A percentile compares a stretch with the other conserved stretches of the same genome.
Evolutionary conservation across 2,329 filamentous ascomycete genomes (phyloP).

Genomic region (Fonsecaea nubica): DNA sequence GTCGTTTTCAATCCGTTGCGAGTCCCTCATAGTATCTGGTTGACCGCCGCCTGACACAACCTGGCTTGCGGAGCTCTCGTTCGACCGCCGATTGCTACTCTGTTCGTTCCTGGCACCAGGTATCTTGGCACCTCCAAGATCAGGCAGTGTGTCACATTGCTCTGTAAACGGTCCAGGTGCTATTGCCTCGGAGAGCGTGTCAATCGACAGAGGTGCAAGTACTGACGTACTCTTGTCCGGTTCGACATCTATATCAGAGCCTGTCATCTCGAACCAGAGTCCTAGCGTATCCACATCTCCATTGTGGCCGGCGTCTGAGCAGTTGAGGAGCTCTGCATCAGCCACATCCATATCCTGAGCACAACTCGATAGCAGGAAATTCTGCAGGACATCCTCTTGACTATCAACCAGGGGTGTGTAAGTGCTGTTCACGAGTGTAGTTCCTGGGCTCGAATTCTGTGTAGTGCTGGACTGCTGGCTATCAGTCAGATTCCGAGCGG

Average conservation of each 20-base stretch:
- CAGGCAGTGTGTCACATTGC: background rate
- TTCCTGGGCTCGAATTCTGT: background rate
- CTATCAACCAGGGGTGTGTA: conserved; percentile 1
- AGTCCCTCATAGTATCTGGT: conserved; percentile 8
- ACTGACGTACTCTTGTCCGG: conserved; percentile 1
- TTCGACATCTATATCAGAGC: conserved; percentile 3
- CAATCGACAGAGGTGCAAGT: conserved; percentile 10
- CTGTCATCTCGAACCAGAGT: conserved; percentile 6
- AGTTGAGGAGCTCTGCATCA: background rate
- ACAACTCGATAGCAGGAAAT: background rate
- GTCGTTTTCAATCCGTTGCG: conserved; percentile 41
- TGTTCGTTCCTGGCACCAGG: background rate
- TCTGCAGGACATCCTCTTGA: conserved; percentile 7
- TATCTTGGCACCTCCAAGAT: background rate
- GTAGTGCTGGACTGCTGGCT: background rate
- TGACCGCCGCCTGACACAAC: background rate
- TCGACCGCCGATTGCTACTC: background rate
- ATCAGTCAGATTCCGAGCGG: background rate
- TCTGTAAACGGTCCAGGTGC: background rate
- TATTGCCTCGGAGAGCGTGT: background rate
- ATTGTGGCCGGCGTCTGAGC: background rate
- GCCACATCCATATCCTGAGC: conserved; percentile 7
- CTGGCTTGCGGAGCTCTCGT: background rate
- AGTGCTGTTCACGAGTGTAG: background rate
- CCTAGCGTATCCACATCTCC: background rate